Conservation (phyloP, 202 grass and related monocot species). For the Setaria italica region DNA sequence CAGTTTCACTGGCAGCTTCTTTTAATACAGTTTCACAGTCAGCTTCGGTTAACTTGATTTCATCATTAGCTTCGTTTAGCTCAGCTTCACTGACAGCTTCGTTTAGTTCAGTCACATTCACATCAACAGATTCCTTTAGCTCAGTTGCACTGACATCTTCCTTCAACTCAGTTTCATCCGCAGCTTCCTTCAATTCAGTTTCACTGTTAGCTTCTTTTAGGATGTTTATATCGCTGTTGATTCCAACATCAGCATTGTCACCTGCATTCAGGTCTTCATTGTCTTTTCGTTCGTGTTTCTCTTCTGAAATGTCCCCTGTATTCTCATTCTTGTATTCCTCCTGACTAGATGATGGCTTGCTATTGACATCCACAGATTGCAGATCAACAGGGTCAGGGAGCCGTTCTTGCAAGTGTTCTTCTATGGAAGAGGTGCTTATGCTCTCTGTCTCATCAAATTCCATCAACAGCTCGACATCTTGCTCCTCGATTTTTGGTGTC, state of each 20-base stretch:
- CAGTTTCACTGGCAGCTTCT: not conserved
- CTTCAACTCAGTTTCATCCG: not conserved
- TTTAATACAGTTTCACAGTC: conserved; percentile 5
- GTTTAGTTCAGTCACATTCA: not conserved
- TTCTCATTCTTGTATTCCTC: conserved; percentile 23
- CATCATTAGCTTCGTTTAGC: not conserved
- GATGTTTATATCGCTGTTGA: not conserved
- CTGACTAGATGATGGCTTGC: conserved; percentile 19
- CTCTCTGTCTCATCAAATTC: conserved; percentile 57
- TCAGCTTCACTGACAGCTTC: conserved; percentile 3
- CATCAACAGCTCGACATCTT: conserved; percentile 40
- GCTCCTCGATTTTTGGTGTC: conserved; percentile 11
- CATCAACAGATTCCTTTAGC: not conserved
- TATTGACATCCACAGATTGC: conserved; percentile 30
- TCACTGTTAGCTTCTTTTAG: not conserved
- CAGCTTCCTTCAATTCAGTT: conserved; percentile 5
- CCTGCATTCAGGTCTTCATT: not conserved
- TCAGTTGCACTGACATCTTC: not conserved
- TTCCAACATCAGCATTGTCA: not conserved
- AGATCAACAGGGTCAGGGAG: conserved; percentile 59
- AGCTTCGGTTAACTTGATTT: not conserved
- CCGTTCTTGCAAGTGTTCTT: conserved; percentile 62
- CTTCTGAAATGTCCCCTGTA: not conserved
- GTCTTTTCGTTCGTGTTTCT: not conserved
- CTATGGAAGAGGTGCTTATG: conserved; percentile 62